Evolutionary conservation across 176 grass and related monocot species (phyloP).

Genomic region (Melocanna baccifera): DNA sequence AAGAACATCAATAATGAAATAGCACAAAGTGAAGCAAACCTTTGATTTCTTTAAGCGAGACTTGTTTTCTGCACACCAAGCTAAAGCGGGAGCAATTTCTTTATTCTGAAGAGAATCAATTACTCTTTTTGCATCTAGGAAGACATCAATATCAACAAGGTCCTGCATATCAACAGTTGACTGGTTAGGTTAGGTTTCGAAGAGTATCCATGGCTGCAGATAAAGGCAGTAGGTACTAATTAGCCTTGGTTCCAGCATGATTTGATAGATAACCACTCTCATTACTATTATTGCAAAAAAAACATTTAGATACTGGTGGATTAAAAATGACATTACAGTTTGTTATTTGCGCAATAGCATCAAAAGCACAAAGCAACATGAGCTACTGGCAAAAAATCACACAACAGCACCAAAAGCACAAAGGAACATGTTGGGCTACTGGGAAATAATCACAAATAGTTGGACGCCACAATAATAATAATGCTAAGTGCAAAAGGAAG

Average conservation of each 20-base stretch:
- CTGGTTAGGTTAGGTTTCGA: slow-evolving; percentile 24
- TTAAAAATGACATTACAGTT: neutral
- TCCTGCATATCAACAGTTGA: slow-evolving; percentile 49
- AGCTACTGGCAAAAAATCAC: neutral
- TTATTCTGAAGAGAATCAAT: slow-evolving; percentile 91
- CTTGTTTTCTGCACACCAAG: slow-evolving; percentile 98
- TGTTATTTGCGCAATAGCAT: neutral
- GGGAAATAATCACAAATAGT: neutral
- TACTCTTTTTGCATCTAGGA: slow-evolving; percentile 80
- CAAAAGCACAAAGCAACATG: slow-evolving; percentile 20
- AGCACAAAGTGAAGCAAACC: slow-evolving; percentile 38
- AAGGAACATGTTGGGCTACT: neutral
- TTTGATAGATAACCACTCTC: neutral
- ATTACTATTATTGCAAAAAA: slow-evolving; percentile 12
- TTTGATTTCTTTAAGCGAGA: slow-evolving; percentile 96
- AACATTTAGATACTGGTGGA: neutral
- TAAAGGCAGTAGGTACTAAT: neutral
- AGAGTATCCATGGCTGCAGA: neutral
- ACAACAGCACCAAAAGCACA: neutral
- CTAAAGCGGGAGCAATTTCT: slow-evolving; percentile 76
- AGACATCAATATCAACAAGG: slow-evolving; percentile 89
- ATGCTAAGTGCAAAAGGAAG: neutral
- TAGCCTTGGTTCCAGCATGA: neutral
- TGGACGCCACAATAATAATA: neutral
- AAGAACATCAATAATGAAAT: neutral